Evolutionary conservation across 305 asterid species (phyloP), one percentile per base, ranked within the genome.

Genomic region (Solanum aculeatissimum): DNA sequence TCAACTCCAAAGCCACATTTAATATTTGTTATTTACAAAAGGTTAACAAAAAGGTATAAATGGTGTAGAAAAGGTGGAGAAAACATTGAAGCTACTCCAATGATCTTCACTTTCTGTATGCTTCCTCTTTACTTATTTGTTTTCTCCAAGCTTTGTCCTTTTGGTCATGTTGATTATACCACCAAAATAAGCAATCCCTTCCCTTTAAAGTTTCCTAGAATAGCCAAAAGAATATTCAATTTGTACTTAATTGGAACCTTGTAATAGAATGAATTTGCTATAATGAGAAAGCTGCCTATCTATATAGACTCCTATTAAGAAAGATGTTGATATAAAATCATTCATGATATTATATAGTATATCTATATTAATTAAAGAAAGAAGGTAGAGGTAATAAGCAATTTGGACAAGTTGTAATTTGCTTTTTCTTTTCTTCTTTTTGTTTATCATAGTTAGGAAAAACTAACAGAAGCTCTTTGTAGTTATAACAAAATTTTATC

Each of bases 61-160:
- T 77, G 43, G 25, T 42, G 23, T 77, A 77, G 42, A 77, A 77
- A 75, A 53, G 65, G 2, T 29, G 65, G 47, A 77, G 65, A 77
- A 77, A 29, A 77, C 82, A 77, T 77, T 77, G 66, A 77, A 77
- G 82, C 25, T 77, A 77, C 82, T 77, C 45, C 82, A 77, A 77
- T 27, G 82, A 29, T 77, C 47, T 77, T 53, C 62, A 51, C 82
- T 77, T 77, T 77, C 21, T 77, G 82, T 77, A 77, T 77, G 82
- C 82, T 77, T 77, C 65, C 82, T 29, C 82, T 77, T 77, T 77
- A 77, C 82, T 72, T 77, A 29, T 77, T 77, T 77, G 82, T 51
- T 77, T 51, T 77, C 82, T 77, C 47, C 4, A 77, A 77, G 47
- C 82, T 77, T 77, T 49, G 63, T 49, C 63, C 82, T 11, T 77